Evolutionary conservation across 2,329 filamentous ascomycete species (phyloP).

Genomic region (Alternaria tenuissima): DNA sequence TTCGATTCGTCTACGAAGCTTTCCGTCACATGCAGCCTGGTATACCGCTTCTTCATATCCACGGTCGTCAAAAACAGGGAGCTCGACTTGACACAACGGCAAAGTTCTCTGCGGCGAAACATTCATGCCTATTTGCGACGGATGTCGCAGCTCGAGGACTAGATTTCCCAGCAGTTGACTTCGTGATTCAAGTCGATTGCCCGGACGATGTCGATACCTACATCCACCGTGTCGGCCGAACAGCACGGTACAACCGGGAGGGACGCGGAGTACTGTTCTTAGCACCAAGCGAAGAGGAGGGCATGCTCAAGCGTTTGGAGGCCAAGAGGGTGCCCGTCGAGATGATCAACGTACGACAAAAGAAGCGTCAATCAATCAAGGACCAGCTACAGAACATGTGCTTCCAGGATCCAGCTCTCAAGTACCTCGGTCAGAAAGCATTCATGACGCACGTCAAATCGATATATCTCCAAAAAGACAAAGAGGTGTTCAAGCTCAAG

Average conservation of each 20-base stretch:
- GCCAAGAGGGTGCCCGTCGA: conserved; percentile 90
- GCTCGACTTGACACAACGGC: conserved; percentile 87
- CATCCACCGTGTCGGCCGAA: conserved; percentile 93
- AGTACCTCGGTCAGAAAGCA: conserved; percentile 94
- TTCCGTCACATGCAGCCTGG: conserved; percentile 94
- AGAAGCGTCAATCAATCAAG: conserved; percentile 87
- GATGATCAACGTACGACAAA: conserved; percentile 83
- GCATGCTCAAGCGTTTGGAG: conserved; percentile 86
- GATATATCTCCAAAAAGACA: conserved; percentile 87
- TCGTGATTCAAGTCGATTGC: conserved; percentile 98
- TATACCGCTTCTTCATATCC: conserved; percentile 89
- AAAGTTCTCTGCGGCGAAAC: conserved; percentile 80
- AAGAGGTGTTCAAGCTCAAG: conserved; percentile 86
- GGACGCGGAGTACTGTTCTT: conserved; percentile 90
- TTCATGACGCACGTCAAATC: conserved; percentile 91
- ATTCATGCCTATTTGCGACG: conserved; percentile 91
- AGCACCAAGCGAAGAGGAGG: conserved; percentile 88
- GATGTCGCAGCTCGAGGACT: conserved; percentile 94
- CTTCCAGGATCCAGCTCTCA: conserved; percentile 92
- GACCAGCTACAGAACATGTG: conserved; percentile 92
- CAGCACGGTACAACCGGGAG: conserved; percentile 88
- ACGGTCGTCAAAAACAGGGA: conserved; percentile 91
- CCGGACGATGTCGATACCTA: conserved; percentile 98
- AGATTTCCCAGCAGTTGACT: conserved; percentile 96
- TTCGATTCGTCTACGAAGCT: conserved; percentile 92